Percentiles rank a stretch among this genome's conserved stretches.
Evolutionary conservation across 1,284 basidiomycete genomes (phyloP).

Genomic region (Austroboletus novae-zelandiae): DNA sequence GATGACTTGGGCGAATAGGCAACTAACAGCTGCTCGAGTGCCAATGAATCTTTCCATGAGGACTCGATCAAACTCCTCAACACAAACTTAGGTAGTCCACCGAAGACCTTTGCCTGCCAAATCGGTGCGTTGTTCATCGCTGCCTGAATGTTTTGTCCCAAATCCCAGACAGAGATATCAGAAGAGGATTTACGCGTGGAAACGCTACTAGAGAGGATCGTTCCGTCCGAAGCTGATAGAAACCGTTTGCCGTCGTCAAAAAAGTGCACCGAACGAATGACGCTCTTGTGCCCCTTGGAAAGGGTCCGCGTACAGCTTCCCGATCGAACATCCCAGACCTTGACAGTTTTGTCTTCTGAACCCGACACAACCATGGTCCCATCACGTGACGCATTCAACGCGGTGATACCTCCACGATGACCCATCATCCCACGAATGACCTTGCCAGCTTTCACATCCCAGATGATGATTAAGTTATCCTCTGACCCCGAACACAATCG

Average conservation of each 20-base stretch:
- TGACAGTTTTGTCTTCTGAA: constrained; percentile 13
- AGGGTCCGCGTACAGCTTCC: constrained; percentile 12
- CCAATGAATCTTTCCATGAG: not conserved
- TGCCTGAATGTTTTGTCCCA: not conserved
- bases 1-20: constrained; percentile 7
- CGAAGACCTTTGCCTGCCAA: constrained; percentile 9
- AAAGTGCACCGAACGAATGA: constrained; percentile 13
- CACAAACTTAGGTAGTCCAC: constrained; percentile 5
- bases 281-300: constrained; percentile 5
- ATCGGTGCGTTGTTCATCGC: constrained; percentile 6
- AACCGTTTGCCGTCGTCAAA: constrained; percentile 10
- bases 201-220: constrained; percentile 3
- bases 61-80: constrained; percentile 1
- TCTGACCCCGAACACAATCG: constrained; percentile 10
- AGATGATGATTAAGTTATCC: constrained; percentile 12
- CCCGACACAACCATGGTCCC: constrained; percentile 9
- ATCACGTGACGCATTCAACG: constrained; percentile 9
- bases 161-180: constrained; percentile 7
- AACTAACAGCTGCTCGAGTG: not conserved
- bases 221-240: constrained; percentile 5
- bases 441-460: constrained; percentile 7
- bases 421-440: constrained; percentile 15
- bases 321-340: constrained; percentile 15
- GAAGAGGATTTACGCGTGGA: constrained; percentile 4
- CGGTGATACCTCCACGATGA: constrained; percentile 4